Evolutionary conservation across 176 grass and related monocot species (phyloP).

Genomic region (Pharus latifolius): DNA sequence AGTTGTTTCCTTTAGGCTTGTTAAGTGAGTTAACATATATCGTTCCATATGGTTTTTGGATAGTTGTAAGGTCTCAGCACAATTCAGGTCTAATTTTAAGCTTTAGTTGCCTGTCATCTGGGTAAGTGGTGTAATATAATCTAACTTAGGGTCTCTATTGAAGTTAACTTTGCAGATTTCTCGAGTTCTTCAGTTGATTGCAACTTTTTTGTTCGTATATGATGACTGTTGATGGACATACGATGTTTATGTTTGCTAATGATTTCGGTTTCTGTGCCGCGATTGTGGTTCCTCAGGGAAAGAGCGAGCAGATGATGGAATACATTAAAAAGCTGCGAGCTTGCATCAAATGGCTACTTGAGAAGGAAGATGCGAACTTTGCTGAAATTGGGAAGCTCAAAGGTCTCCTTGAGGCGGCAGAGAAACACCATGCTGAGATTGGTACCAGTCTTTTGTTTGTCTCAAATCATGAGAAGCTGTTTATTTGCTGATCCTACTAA

Average conservation of each 20-base stretch:
- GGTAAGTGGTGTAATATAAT: too few relatives aligned
- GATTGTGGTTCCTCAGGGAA: conserved; percentile 25
- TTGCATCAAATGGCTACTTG: conserved; percentile 60
- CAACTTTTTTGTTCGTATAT: too few relatives aligned
- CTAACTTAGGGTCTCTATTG: too few relatives aligned
- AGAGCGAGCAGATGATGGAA: conserved; percentile 68
- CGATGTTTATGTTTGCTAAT: not conserved
- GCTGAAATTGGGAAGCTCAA: conserved; percentile 31
- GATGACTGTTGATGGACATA: too few relatives aligned
- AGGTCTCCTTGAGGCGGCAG: conserved; percentile 19
- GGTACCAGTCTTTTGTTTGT: conserved; percentile 14
- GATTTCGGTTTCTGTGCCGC: not conserved
- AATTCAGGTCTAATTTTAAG: too few relatives aligned
- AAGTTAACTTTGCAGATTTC: too few relatives aligned
- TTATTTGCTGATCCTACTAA: not conserved
- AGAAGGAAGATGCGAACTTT: conserved; percentile 41
- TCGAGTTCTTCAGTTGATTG: not conserved
- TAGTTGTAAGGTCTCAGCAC: too few relatives aligned
- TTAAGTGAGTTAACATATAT: too few relatives aligned
- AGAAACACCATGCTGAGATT: conserved; percentile 32
- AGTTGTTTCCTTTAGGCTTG: too few relatives aligned
- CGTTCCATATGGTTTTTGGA: too few relatives aligned
- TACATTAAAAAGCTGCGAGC: conserved; percentile 73
- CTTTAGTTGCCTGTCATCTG: too few relatives aligned
- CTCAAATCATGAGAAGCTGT: not conserved